These are phyloP conservation scores for Hermanozyma aechmeae DNA, from an alignment of 805 yeast species.

Conservation along the genomic window DNA sequence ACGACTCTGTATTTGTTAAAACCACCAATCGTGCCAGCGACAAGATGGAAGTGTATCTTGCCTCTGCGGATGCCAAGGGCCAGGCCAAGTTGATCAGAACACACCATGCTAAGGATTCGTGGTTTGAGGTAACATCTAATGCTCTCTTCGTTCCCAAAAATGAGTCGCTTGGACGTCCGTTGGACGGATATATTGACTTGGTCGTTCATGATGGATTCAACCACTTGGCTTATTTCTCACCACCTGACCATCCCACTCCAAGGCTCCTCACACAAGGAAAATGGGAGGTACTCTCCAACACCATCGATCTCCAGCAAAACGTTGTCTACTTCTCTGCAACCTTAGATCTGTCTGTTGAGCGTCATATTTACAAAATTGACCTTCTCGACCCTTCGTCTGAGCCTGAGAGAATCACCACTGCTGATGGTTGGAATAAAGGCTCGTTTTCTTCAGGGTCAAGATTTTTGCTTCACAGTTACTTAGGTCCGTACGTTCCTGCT, in stretches of 20 bases:
- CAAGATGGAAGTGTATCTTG: slow-evolving; percentile 39
- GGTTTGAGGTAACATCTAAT: slow-evolving; percentile 39
- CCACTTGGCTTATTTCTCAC: slow-evolving; percentile 80
- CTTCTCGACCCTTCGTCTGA: slow-evolving; percentile 27
- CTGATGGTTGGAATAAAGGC: slow-evolving; percentile 43
- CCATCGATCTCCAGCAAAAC: slow-evolving; percentile 38
- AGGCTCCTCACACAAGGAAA: slow-evolving; percentile 55
- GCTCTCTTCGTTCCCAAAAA: slow-evolving; percentile 28
- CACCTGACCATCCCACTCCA: slow-evolving; percentile 41
- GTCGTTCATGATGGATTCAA: slow-evolving; percentile 48
- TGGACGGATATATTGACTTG: slow-evolving; percentile 73
- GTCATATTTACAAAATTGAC: slow-evolving; percentile 70
- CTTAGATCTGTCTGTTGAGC: slow-evolving; percentile 66
- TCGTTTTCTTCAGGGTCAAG: slow-evolving; percentile 77
- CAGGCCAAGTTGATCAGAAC: slow-evolving; percentile 31
- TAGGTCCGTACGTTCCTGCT: slow-evolving; percentile 74
- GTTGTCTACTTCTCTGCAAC: slow-evolving; percentile 62
- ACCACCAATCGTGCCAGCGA: slow-evolving; percentile 58
- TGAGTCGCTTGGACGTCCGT: slow-evolving; percentile 21
- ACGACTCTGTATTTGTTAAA: slow-evolving; percentile 42
- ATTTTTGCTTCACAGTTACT: slow-evolving; percentile 58
- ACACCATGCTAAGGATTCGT: slow-evolving; percentile 46
- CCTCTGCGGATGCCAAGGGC: slow-evolving; percentile 17
- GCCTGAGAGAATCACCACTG: slow-evolving; percentile 24
- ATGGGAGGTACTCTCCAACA: slow-evolving; percentile 64